Evolutionary conservation across 2,329 filamentous ascomycete species (phyloP), one percentile per base, ranked within the genome.

Genomic region (Pseudofabraea citricarpa): DNA sequence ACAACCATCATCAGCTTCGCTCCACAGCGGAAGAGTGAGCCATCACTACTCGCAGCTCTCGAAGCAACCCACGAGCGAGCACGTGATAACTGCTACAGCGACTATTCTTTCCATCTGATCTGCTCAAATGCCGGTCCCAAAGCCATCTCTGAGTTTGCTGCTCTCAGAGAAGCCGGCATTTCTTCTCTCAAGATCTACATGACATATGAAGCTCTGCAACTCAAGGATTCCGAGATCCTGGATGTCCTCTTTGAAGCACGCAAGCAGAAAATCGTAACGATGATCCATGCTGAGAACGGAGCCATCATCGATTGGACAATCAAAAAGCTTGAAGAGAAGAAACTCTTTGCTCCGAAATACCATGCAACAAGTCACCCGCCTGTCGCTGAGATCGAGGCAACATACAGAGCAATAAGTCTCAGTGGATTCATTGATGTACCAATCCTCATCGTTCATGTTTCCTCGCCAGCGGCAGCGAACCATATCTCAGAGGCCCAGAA

Each of bases 231-330:
- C 4, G 56, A 70, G 43, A 62, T 71, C 33, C 56, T 73, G 12
- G 61, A 68, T 43, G 64, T 72, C 8, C 51, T 73, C 7, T 63
- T 69, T 43, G 61, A 68, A 53, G 65, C 58, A 46, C 64, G 51
- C 41, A 65, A 59, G 59, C 66, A 69, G 42, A 56, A 64, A 18
- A 73, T 78, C 37, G 66, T 73, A 9, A 79, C 75, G 16, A 77
- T 77, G 69, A 68, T 78, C 32, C 73, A 77, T 48, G 72, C 73
- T 1, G 73, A 77, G 51, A 77, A 77, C 47, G 70, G 71, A 19
- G 70, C 74, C 42, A 67, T 76, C 15, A 70, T 77, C 26, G 65
- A 73, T 40, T 76, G 71, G 73, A 70, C 77, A 47, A 77, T 73
- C 1, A 65, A 67, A 27, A 71, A 73, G 41, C 68, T 77, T 12